These are phyloP conservation scores for Acephala macrosclerotiorum DNA, from an alignment of 2,329 filamentous ascomycete species.

Conservation along the genomic window DNA sequence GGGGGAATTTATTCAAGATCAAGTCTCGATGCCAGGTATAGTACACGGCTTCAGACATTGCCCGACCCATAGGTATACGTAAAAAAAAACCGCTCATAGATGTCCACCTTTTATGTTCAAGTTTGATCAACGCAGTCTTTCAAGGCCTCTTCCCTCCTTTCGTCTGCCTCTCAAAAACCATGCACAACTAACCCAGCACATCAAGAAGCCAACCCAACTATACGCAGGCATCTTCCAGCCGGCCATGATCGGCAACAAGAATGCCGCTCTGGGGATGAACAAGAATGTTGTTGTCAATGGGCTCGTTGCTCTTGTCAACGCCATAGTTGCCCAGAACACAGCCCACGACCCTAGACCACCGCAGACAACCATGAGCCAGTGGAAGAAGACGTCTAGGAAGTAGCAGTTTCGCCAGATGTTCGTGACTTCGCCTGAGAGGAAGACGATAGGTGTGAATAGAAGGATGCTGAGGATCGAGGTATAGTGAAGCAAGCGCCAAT, in stretches of 20 bases:
- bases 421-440: conserved; percentile 56
- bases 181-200: conserved; percentile 56
- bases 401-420: conserved; percentile 60
- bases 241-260: conserved; percentile 55
- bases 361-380: conserved; percentile 60
- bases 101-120: not conserved
- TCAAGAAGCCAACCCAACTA: conserved; percentile 57
- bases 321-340: conserved; percentile 55
- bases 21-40: not conserved
- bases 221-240: conserved; percentile 56
- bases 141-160: conserved; percentile 47
- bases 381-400: conserved; percentile 61
- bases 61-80: not conserved
- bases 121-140: conserved; percentile 31
- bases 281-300: conserved; percentile 58
- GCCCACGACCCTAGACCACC: conserved; percentile 55
- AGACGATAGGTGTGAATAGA: conserved; percentile 55
- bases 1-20: not conserved
- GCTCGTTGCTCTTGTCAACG: conserved; percentile 57
- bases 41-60: not conserved
- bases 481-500: conserved; percentile 60
- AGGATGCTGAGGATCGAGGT: conserved; percentile 56
- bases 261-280: conserved; percentile 55
- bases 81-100: not conserved
- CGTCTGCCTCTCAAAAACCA: conserved; percentile 55